These are phyloP conservation scores for Malassezia yamatoensis DNA, from an alignment of 1,284 basidiomycete species.

Conservation along the genomic window DNA sequence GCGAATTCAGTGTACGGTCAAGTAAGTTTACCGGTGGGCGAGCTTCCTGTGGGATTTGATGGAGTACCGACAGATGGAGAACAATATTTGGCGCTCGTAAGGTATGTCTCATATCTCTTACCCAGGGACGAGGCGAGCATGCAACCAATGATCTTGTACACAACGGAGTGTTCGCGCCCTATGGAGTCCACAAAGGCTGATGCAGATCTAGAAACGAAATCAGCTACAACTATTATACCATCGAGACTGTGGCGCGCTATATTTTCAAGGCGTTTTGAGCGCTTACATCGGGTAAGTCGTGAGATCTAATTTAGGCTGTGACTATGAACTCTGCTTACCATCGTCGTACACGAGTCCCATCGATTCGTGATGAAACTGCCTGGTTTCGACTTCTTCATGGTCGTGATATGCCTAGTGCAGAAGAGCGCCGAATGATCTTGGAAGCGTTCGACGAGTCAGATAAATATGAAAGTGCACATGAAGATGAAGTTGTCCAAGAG, in stretches of 20 bases:
- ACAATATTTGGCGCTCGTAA: conserved; percentile 39
- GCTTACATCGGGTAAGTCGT: conserved; percentile 7
- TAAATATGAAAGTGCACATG: neutral
- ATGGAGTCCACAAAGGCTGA: no score
- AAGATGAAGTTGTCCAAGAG: neutral
- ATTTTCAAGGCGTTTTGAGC: conserved; percentile 9
- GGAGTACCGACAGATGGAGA: conserved; percentile 35
- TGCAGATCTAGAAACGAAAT: no score
- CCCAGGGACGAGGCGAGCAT: conserved; percentile 3
- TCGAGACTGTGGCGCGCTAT: conserved; percentile 6
- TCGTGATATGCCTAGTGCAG: neutral
- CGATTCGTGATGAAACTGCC: conserved; percentile 1
- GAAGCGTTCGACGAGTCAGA: neutral
- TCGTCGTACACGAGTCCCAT: neutral
- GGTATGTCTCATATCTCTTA: conserved; percentile 14
- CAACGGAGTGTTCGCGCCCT: neutral
- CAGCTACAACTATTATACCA: neutral
- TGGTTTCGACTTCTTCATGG: conserved; percentile 14
- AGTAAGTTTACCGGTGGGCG: conserved; percentile 27
- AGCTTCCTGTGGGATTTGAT: conserved; percentile 27
- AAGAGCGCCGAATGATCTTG: conserved; percentile 10
- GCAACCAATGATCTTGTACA: conserved; percentile 9
- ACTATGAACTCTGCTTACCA: neutral
- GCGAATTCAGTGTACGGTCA: conserved; percentile 6
- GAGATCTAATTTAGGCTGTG: no score